A percentile compares a stretch with the other conserved stretches of the same genome.
phyloP scores from a whole-genome alignment of 306 rosid species.

The Citrullus colocynthis region DNA sequence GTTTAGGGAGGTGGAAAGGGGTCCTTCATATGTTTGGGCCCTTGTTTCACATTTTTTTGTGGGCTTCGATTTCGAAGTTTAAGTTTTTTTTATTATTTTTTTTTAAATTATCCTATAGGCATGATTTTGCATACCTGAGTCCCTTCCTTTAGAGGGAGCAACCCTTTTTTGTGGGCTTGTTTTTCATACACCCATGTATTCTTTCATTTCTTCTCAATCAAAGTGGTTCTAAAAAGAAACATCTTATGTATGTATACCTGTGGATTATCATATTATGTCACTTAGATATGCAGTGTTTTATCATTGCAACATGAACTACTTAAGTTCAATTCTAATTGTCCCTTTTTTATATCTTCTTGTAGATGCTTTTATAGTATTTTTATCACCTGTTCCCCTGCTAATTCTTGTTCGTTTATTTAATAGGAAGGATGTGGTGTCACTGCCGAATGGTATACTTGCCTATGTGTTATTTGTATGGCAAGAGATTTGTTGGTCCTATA shows the following conservation, averaged over 20 bases:
- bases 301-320: neutral
- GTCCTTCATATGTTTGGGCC: no score
- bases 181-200: no score
- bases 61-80: no score
- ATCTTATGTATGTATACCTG: neutral
- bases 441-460: constrained; percentile 31
- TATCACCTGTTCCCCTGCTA: neutral
- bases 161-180: no score
- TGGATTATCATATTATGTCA: neutral
- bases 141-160: no score
- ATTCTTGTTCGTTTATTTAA: neutral
- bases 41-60: no score
- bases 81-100: no score
- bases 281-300: neutral
- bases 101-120: no score
- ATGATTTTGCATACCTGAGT: no score
- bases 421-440: constrained; percentile 31
- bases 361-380: neutral
- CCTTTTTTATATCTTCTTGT: neutral
- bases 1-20: no score
- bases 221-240: no score
- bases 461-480: constrained; percentile 33
- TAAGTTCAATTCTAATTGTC: neutral
- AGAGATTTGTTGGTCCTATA: constrained; percentile 55
- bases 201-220: no score